Percentiles rank a stretch among this genome's conserved stretches.
phyloP scores from a whole-genome alignment of 352 stramenopile genomes.

The Globisporangium splendens region DNA sequence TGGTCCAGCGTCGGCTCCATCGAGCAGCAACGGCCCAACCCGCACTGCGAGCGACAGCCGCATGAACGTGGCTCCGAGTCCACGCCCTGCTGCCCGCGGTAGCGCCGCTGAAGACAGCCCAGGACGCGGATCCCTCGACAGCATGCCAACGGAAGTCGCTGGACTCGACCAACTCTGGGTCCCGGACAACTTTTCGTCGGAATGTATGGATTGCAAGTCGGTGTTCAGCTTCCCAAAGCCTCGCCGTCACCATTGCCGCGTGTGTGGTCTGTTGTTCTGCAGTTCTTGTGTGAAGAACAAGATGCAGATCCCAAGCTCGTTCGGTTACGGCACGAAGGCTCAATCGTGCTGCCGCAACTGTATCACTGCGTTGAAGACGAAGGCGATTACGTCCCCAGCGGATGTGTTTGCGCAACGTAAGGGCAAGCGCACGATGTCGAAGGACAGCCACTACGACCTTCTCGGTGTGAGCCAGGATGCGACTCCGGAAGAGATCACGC shows the following conservation, averaged over 20 bases:
- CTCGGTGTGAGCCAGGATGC: conserved; percentile 67
- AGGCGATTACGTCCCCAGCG: conserved; percentile 80
- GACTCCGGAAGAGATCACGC: conserved; percentile 66
- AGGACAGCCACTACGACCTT: conserved; percentile 64
- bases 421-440: conserved; percentile 39
- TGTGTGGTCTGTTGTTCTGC: conserved; percentile 83
- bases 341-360: conserved; percentile 83
- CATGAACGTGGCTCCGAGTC: conserved; percentile 9
- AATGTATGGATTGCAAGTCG: conserved; percentile 88
- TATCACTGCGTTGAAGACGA: conserved; percentile 81
- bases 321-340: conserved; percentile 71
- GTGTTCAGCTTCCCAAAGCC: conserved; percentile 79
- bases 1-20: conserved; percentile 25
- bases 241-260: conserved; percentile 80
- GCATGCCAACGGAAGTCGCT: conserved; percentile 50
- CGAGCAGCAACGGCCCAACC: conserved; percentile 1
- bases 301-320: conserved; percentile 72
- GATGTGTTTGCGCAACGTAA: conserved; percentile 85
- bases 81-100: conserved; percentile 15
- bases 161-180: conserved; percentile 85
- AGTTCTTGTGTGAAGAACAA: conserved; percentile 82
- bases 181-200: conserved; percentile 80
- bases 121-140: conserved; percentile 50
- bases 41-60: conserved; percentile 21
- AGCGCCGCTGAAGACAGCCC: conserved; percentile 18